Evolutionary conservation across 225 moss, liverwort and hornwort genomes (phyloP).

Genomic region (Bryum argenteum): DNA sequence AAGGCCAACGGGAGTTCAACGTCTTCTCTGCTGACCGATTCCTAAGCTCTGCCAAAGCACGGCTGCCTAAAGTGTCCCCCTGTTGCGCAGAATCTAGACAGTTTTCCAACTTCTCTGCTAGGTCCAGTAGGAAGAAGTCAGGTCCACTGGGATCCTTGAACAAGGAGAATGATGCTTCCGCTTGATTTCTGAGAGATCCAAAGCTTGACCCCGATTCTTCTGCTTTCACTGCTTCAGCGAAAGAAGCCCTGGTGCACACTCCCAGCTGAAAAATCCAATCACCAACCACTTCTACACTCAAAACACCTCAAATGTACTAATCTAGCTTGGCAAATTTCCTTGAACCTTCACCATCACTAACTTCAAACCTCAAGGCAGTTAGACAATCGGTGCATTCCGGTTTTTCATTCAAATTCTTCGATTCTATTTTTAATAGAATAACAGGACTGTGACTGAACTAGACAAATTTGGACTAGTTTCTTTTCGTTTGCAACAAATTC

Average conservation of each 20-base stretch:
- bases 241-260: slow-evolving; percentile 47
- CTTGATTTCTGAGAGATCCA: slow-evolving; percentile 82
- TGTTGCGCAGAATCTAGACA: slow-evolving; percentile 39
- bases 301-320: background rate
- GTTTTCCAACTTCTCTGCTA: slow-evolving; percentile 90
- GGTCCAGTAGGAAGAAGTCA: slow-evolving; percentile 91
- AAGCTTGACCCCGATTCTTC: slow-evolving; percentile 45
- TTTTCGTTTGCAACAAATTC: background rate
- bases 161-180: slow-evolving; percentile 59
- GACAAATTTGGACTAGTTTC: background rate
- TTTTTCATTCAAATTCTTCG: too few relatives aligned
- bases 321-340: background rate
- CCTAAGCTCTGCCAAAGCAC: slow-evolving; percentile 65
- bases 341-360: background rate
- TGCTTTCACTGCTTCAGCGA: slow-evolving; percentile 54
- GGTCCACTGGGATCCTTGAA: slow-evolving; percentile 47
- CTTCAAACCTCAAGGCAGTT: background rate
- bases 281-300: slow-evolving; percentile 19
- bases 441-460: background rate
- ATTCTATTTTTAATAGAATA: too few relatives aligned
- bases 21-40: slow-evolving; percentile 80
- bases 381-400: background rate
- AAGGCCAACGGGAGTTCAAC: slow-evolving; percentile 76
- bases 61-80: slow-evolving; percentile 40
- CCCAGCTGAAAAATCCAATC: slow-evolving; percentile 33